Conservation (phyloP, 2,329 filamentous ascomycete species). For the Passalora sequoiae region DNA sequence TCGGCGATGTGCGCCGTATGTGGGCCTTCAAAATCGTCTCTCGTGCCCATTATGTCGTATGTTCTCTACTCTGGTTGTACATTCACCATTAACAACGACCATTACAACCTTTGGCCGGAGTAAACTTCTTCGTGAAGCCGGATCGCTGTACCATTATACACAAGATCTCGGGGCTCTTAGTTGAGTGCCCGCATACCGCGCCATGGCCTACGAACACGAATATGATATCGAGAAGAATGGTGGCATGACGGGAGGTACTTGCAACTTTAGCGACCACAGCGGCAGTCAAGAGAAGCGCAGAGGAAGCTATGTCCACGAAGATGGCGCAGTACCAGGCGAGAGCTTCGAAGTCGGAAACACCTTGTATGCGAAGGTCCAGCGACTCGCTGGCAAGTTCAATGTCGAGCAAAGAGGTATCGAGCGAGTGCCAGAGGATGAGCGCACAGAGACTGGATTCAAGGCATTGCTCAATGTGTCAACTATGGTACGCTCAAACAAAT, state of each 20-base stretch:
- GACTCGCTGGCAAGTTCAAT: conserved; percentile 58
- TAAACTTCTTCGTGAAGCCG: conserved; percentile 22
- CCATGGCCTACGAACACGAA: conserved; percentile 12
- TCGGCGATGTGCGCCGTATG: conserved; percentile 1
- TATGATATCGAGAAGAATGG: conserved; percentile 21
- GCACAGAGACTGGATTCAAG: conserved; percentile 54
- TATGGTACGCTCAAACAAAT: conserved; percentile 48
- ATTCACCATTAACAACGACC: not conserved
- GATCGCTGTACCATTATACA: conserved; percentile 2
- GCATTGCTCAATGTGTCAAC: conserved; percentile 62
- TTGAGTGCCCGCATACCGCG: too few relatives aligned
- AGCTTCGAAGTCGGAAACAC: conserved; percentile 54
- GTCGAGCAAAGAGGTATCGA: conserved; percentile 73
- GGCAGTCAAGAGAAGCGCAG: conserved; percentile 10
- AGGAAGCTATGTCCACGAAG: conserved; percentile 28
- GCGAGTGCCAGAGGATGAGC: conserved; percentile 64
- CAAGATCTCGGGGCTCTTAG: too few relatives aligned
- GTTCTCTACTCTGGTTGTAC: not conserved
- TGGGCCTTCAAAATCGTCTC: not conserved
- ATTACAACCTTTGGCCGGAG: conserved; percentile 8
- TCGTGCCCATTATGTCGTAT: not conserved
- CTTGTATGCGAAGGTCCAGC: conserved; percentile 55
- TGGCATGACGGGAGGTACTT: conserved; percentile 10
- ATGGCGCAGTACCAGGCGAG: conserved; percentile 53
- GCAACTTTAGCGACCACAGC: conserved; percentile 5